Base-by-base conservation (phyloP, 1,139 yeast genomes). In the Candida labiduridarum region DNA sequence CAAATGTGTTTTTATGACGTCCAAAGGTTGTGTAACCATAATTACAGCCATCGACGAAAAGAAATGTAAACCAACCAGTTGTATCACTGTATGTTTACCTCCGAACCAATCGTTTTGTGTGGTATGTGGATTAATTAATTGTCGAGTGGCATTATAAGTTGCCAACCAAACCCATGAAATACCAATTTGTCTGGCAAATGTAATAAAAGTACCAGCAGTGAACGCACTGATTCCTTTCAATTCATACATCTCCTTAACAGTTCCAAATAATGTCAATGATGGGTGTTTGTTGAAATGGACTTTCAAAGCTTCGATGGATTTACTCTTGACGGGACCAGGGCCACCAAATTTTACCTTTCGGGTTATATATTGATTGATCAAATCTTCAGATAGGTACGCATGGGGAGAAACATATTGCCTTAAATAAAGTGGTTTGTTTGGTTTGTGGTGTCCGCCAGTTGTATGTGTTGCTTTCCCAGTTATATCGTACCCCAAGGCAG, bases 1-100 rank as follows among this genome's bases (percentile, higher is more conserved):
- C 82, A 91, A 83, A 63, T 96, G 82, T 1, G 97, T 84, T 68
- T 94, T 94, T 47, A 92, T 72, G 4, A 91, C 91, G 69, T 94
- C 99, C 18, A 94, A 72, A 0, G 99, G 99, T 68, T 92, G 98
- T 0, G 98, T 92, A 0, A 83, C 74, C 0, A 82, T 80, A 4
- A 90, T 89, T 25, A 90, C 96, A 0, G 84, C 89, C 46, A 72
- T 68, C 33, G 84, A 86, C 39, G 84, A 81, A 1, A 81, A 67
- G 8, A 82, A 62, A 46, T 89, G 89, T 51, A 77, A 61, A 1
- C 78, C 86, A 53, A 76, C 67, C 78, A 78, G 69, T 62, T 77
- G 72, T 22, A 68, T 41, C 45, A 68, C 58, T 1, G 78, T 71
- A 46, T 67, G 74, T 45, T 75, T 71, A 53, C 74, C 76, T n/a